phyloP scores from a whole-genome alignment of 2,329 filamentous ascomycete genomes.

The Sarocladium kiliense region DNA sequence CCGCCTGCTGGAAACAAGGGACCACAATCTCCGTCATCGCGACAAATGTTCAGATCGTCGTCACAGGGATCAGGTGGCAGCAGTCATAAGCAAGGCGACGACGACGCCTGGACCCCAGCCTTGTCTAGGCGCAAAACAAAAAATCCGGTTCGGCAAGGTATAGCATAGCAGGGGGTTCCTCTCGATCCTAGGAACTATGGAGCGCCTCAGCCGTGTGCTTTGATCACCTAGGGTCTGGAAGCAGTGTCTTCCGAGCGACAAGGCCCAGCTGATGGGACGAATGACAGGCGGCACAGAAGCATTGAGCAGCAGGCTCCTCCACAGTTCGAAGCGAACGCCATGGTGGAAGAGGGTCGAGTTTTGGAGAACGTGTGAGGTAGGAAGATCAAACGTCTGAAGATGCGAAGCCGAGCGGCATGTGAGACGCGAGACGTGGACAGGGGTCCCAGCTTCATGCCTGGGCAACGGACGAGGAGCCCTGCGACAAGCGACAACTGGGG shows the following conservation, averaged over 20 bases:
- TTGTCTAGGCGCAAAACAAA: neutral
- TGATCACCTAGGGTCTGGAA: slow-evolving; percentile 5
- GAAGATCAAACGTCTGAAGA: slow-evolving; percentile 13
- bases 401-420: slow-evolving; percentile 4
- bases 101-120: neutral
- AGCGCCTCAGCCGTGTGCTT: neutral
- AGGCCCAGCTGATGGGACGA: neutral
- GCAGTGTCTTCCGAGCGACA: neutral
- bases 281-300: slow-evolving; percentile 2
- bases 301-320: neutral
- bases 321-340: neutral
- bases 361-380: neutral
- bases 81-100: neutral
- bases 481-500: too few relatives aligned
- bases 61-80: slow-evolving; percentile 3
- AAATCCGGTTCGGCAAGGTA: neutral
- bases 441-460: neutral
- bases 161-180: neutral
- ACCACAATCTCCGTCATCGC: slow-evolving; percentile 5
- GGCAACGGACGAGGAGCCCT: neutral
- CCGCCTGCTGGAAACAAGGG: neutral
- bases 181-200: neutral
- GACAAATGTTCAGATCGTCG: slow-evolving; percentile 4
- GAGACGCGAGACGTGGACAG: neutral
- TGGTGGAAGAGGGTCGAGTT: neutral